phyloP scores from a whole-genome alignment of 805 yeast species.

The Jamesozyma jinghongensis region DNA sequence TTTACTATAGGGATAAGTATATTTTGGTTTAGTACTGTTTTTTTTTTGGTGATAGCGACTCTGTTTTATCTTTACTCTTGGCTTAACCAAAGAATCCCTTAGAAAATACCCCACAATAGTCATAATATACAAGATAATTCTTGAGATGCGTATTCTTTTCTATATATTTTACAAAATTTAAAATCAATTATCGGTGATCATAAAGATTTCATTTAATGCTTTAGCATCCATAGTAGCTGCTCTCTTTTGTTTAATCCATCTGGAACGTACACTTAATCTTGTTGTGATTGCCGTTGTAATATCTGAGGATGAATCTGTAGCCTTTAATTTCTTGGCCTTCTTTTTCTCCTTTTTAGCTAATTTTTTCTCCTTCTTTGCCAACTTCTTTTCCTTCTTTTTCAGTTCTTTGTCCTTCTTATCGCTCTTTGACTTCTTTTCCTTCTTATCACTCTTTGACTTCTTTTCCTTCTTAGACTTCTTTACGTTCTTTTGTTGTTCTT shows the following conservation, averaged over 20 bases:
- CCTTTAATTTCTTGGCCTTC: constrained; percentile 14
- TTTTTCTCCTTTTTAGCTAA: constrained; percentile 17
- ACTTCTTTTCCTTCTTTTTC: constrained; percentile 26
- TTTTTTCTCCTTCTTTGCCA: constrained; percentile 20
- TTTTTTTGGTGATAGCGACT: too few species aligned
- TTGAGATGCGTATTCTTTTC: too few species aligned
- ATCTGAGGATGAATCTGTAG: constrained; percentile 16
- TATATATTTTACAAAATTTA: constrained; percentile 1
- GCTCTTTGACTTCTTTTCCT: constrained; percentile 22
- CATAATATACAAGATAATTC: too few species aligned
- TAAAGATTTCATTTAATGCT: constrained; percentile 85
- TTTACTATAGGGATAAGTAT: too few species aligned
- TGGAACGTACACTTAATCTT: constrained; percentile 69
- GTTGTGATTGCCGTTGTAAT: constrained; percentile 35
- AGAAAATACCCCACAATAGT: too few species aligned
- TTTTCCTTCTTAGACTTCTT: too few species aligned
- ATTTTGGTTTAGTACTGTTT: too few species aligned
- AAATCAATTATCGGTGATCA: constrained; percentile 50
- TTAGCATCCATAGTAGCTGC: constrained; percentile 86
- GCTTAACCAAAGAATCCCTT: too few species aligned
- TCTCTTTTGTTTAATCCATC: constrained; percentile 81
- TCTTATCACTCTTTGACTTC: constrained; percentile 25
- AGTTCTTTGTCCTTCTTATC: constrained; percentile 27
- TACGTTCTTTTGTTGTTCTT: constrained; percentile 20
- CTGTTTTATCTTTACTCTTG: too few species aligned